phyloP scores from a whole-genome alignment of 2,329 filamentous ascomycete genomes.

The Pezicula radicicola region DNA sequence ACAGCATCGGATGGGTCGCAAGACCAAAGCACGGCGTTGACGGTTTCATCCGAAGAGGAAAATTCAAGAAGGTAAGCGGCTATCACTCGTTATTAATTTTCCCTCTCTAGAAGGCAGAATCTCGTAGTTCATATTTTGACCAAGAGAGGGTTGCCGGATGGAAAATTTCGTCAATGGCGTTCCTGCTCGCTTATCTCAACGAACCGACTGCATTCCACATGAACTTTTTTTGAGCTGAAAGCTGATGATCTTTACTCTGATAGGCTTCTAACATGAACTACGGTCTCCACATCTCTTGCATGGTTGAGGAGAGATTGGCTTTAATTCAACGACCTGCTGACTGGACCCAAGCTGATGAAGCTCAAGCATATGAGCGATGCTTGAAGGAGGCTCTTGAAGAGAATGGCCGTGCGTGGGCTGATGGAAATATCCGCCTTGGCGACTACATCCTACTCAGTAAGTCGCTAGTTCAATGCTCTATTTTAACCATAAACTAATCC shows the following conservation, averaged over 20 bases:
- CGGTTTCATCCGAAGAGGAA: constrained; percentile 60
- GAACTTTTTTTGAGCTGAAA: constrained; percentile 8
- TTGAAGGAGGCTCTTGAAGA: constrained; percentile 65
- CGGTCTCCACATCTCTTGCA: constrained; percentile 63
- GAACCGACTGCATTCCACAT: not conserved
- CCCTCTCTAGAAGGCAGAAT: too few species aligned
- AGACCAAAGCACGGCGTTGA: constrained; percentile 62
- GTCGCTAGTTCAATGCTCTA: constrained; percentile 19
- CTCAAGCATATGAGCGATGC: constrained; percentile 60
- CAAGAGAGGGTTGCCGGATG: not conserved
- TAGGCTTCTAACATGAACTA: constrained; percentile 75
- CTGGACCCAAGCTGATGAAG: constrained; percentile 70
- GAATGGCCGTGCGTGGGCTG: constrained; percentile 72
- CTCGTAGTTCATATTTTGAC: too few species aligned
- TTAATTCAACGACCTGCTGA: constrained; percentile 51
- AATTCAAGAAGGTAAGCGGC: constrained; percentile 43
- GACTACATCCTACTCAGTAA: constrained; percentile 72
- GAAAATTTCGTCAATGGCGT: constrained; percentile 2
- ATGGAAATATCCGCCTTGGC: constrained; percentile 81
- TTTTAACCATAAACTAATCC: constrained; percentile 15
- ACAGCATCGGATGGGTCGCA: constrained; percentile 68
- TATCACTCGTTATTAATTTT: not conserved
- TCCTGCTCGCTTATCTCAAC: not conserved
- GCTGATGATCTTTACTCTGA: constrained; percentile 43
- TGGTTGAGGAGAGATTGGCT: constrained; percentile 66